A percentile compares a stretch with the other conserved stretches of the same genome.
phyloP scores from a whole-genome alignment of 108 stramenopile genomes.

The Cyclotella cryptica region DNA sequence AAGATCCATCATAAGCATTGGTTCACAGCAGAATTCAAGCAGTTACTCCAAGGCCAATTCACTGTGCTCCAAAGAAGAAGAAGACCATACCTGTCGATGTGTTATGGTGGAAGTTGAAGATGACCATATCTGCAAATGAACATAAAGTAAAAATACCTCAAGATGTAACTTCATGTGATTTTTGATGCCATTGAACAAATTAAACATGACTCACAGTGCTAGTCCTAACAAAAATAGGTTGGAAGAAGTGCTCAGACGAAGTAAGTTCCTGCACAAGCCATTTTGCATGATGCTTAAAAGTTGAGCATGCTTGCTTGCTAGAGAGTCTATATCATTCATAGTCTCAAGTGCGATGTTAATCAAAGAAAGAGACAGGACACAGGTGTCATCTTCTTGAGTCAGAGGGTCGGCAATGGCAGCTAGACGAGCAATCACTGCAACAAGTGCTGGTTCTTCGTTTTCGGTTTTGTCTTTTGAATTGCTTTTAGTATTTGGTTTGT shows the following conservation, averaged over 20 bases:
- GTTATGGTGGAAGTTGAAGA: constrained; percentile 43
- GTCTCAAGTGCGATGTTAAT: constrained; percentile 97
- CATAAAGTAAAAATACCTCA: constrained; percentile 95
- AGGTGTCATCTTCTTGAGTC: constrained; percentile 67
- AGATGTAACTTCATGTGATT: constrained; percentile 96
- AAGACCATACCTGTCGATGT: constrained; percentile 40
- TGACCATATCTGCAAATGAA: constrained; percentile 81
- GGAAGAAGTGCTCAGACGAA: constrained; percentile 85
- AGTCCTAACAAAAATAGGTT: constrained; percentile 88
- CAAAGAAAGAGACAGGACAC: constrained; percentile 79
- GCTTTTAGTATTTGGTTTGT: neutral
- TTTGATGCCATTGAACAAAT: constrained; percentile 95
- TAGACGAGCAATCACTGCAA: constrained; percentile 78
- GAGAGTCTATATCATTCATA: constrained; percentile 61
- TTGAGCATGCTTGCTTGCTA: constrained; percentile 44
- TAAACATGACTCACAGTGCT: constrained; percentile 95
- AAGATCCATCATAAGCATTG: constrained; percentile 91
- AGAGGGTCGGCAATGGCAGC: constrained; percentile 88
- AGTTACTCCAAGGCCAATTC: constrained; percentile 95
- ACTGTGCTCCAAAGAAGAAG: constrained; percentile 79
- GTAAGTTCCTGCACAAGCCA: constrained; percentile 92
- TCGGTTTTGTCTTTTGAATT: neutral
- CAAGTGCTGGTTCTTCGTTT: constrained; percentile 60
- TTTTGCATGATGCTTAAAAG: constrained; percentile 76
- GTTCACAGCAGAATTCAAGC: constrained; percentile 95